A percentile compares a stretch with the other conserved stretches of the same genome.
These are phyloP conservation scores for Termitomyces sp. DNA, from an alignment of 768 basidiomycete genomes.

Conservation along the genomic window DNA sequence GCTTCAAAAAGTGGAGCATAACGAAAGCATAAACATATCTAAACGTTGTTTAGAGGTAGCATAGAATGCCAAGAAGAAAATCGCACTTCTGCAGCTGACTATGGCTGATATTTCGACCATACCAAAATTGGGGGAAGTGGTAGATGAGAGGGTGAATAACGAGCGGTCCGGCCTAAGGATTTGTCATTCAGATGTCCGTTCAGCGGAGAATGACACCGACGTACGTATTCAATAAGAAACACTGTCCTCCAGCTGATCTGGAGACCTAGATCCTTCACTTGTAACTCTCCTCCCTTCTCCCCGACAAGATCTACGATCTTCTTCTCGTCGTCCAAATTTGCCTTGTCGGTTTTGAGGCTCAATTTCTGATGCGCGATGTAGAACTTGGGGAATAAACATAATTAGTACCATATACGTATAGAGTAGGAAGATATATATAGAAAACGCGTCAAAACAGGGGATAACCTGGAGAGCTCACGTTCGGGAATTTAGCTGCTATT, in stretches of 20 bases:
- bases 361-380: constrained; percentile 69
- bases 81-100: constrained; percentile 69
- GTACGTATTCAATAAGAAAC: constrained; percentile 91
- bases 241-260: constrained; percentile 89
- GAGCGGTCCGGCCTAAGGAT: constrained; percentile 71
- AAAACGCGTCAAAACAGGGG: background rate
- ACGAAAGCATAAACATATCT: constrained; percentile 70
- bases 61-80: background rate
- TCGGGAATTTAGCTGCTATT: constrained; percentile 38
- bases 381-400: constrained; percentile 41
- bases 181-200: background rate
- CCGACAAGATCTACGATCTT: constrained; percentile 55
- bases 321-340: constrained; percentile 56
- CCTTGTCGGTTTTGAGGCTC: constrained; percentile 54
- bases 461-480: constrained; percentile 20
- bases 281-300: constrained; percentile 54
- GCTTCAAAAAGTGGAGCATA: constrained; percentile 84
- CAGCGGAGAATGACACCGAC: constrained; percentile 21
- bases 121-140: constrained; percentile 62
- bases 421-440: background rate
- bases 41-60: constrained; percentile 3
- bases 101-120: constrained; percentile 64
- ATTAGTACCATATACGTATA: background rate
- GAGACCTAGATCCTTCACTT: constrained; percentile 85
- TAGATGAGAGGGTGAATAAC: constrained; percentile 86